phyloP scores from a whole-genome alignment of 495 filamentous ascomycete genomes.

The Bacidia gigantensis region DNA sequence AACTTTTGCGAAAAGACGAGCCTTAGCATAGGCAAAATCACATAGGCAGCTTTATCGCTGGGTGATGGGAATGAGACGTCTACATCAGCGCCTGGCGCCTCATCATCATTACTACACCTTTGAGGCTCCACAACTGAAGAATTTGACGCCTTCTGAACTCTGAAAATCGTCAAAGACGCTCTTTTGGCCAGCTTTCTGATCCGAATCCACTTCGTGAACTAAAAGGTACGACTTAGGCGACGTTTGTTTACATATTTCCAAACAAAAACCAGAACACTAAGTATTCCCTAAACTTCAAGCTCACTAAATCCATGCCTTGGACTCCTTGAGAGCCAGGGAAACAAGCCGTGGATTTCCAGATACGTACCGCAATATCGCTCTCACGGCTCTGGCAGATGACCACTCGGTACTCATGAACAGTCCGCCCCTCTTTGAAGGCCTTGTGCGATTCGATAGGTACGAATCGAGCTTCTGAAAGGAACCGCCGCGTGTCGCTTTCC shows the following conservation, averaged over 20 bases:
- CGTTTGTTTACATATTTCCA: not conserved
- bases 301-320: not conserved
- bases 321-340: not conserved
- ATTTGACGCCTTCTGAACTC: not conserved
- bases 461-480: slow-evolving; percentile 1
- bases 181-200: not conserved
- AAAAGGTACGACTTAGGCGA: not conserved
- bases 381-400: not conserved
- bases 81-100: not conserved
- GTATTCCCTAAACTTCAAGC: not conserved
- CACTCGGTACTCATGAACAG: not conserved
- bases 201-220: not conserved
- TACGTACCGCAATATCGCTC: not conserved
- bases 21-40: not conserved
- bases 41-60: not conserved
- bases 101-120: not conserved
- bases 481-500: not conserved
- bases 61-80: not conserved
- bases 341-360: not conserved
- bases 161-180: not conserved
- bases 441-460: slow-evolving; percentile 1
- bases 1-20: too few species aligned
- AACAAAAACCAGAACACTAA: not conserved
- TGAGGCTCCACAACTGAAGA: not conserved
- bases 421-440: not conserved